Conservation (phyloP, 179 eudicot species). For the Silene noctiflora region DNA sequence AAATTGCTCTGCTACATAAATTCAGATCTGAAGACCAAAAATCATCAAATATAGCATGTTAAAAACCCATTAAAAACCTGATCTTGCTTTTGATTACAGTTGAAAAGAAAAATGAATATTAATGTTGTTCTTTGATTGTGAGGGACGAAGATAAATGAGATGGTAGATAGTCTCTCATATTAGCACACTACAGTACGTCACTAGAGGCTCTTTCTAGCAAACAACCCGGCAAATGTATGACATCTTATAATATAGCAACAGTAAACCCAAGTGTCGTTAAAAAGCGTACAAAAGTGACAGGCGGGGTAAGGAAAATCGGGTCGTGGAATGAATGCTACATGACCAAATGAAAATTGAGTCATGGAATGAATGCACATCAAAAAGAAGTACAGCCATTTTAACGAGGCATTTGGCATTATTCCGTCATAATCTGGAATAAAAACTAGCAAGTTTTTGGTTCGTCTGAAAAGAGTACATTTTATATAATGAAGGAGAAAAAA, state of each 20-base stretch:
- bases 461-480: too few relatives aligned
- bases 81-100: not conserved
- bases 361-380: not conserved
- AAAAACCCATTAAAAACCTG: too few relatives aligned
- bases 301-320: not conserved
- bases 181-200: too few relatives aligned
- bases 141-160: not conserved
- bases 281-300: not conserved
- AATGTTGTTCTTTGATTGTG: not conserved
- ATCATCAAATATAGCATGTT: not conserved
- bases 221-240: not conserved
- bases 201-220: too few relatives aligned
- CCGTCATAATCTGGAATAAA: too few relatives aligned
- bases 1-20: not conserved
- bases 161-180: not conserved
- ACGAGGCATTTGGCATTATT: too few relatives aligned
- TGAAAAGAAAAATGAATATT: too few relatives aligned
- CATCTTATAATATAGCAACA: too few relatives aligned
- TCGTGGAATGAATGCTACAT: too few relatives aligned
- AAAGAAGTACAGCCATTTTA: too few relatives aligned
- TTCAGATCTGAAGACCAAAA: not conserved
- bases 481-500: not conserved
- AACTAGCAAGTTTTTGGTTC: too few relatives aligned
- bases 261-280: not conserved
- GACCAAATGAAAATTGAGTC: too few relatives aligned